Base-by-base conservation (phyloP, 1,284 basidiomycete genomes). In the Apiotrichum sp. region DNA sequence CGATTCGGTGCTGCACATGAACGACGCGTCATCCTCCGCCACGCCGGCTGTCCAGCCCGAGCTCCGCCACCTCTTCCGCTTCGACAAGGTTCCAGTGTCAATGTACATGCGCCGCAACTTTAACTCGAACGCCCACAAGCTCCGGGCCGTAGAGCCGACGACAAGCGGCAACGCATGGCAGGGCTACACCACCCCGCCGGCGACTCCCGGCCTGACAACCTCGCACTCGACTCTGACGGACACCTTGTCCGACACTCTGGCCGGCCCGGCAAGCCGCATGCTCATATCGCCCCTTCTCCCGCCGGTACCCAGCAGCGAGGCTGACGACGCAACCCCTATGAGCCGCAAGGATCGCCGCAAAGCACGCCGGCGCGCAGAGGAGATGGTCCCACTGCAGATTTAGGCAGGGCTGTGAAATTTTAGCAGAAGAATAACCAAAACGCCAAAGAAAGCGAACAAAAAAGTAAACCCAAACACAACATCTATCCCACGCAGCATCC, bases 71-170 rank as follows among this genome's bases (percentile, higher is more conserved):
- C 58, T 70, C 51, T 67, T 72, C 52, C 56, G 73, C 22, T 74
- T 74, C 54, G 73, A 74, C 56, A 56, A 71, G 45, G 69, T 73
- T 2, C 70, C 66, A 1, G 70, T 73, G 16, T 69, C 69, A 36
- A 67, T 64, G 36, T 73, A 72, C 53, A 62, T 72, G n/a, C 56
- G 64, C 14, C 55, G 70, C 38, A 72, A 72, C 57, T 66, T 68
- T 50, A 58, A 56, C 36, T 56, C 54, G 6, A 47, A 32, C 31
- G 16, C 34, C 11, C 8, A 32, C 22, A 51, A 42, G 44, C 39
- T 33, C 6, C 16, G 22, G 6, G 33, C 41, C n/a, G 33, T 44
- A 43, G 47, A 53, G 36, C 22, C 47, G 32, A 8, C 40, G 3
- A 32, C 43, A 11, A 13, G 6, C 16, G 9, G 16, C 22, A 39